phyloP scores from a whole-genome alignment of 164 flowering plant species.

The Malania oleifera region DNA sequence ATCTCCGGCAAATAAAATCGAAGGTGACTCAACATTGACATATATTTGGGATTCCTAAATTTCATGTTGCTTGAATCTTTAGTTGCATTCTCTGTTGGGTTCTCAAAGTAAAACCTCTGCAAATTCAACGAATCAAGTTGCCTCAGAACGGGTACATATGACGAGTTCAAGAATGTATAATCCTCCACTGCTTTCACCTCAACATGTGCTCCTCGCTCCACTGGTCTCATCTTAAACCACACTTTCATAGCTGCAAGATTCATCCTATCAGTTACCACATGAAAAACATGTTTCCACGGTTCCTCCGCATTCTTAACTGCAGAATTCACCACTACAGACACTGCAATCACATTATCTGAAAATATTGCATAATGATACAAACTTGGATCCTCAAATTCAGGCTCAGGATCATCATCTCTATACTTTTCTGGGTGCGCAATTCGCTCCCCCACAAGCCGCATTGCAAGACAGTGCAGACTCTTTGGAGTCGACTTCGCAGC shows the following conservation, averaged over 20 bases:
- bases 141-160: slow-evolving; percentile 63
- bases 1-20: slow-evolving; percentile 85
- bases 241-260: slow-evolving; percentile 86
- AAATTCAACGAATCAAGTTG: slow-evolving; percentile 52
- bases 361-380: slow-evolving; percentile 83
- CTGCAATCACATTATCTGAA: slow-evolving; percentile 90
- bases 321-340: slow-evolving; percentile 88
- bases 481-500: slow-evolving; percentile 83
- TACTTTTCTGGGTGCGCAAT: slow-evolving; percentile 79
- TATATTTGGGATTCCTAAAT: slow-evolving; percentile 46
- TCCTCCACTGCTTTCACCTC: slow-evolving; percentile 83
- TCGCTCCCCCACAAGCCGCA: slow-evolving; percentile 82
- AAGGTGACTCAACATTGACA: slow-evolving; percentile 71
- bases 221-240: slow-evolving; percentile 85
- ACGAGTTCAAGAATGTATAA: slow-evolving; percentile 56
- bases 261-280: slow-evolving; percentile 82
- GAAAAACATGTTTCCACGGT: slow-evolving; percentile 89
- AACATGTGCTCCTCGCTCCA: slow-evolving; percentile 63
- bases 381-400: slow-evolving; percentile 72
- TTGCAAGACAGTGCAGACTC: slow-evolving; percentile 87
- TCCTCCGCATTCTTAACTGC: slow-evolving; percentile 76
- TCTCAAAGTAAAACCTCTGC: slow-evolving; percentile 39
- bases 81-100: slow-evolving; percentile 45
- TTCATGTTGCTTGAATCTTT: slow-evolving; percentile 49
- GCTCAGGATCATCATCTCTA: slow-evolving; percentile 36